Conservation (phyloP, 768 basidiomycete genomes). For the Agrocybe chaxingu region DNA sequence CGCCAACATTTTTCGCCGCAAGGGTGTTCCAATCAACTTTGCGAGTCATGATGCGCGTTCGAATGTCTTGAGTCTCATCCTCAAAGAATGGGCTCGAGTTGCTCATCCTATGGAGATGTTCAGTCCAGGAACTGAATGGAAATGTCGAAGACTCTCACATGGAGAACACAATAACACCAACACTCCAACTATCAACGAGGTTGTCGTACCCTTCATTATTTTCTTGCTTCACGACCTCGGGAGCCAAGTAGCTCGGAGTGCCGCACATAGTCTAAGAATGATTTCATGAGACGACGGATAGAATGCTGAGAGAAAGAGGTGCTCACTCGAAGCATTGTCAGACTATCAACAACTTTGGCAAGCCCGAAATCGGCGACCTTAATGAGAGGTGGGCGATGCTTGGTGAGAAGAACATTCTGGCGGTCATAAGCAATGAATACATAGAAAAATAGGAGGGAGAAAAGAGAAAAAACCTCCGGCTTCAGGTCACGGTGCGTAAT, state of each 20-base stretch:
- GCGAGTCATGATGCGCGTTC: slow-evolving; percentile 55
- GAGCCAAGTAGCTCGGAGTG: slow-evolving; percentile 91
- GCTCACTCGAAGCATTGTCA: slow-evolving; percentile 71
- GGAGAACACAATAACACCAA: slow-evolving; percentile 91
- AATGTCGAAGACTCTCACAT: slow-evolving; percentile 52
- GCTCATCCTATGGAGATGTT: slow-evolving; percentile 52
- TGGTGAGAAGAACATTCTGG: slow-evolving; percentile 86
- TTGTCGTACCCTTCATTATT: slow-evolving; percentile 75
- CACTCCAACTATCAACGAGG: slow-evolving; percentile 93
- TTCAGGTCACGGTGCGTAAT: slow-evolving; percentile 94
- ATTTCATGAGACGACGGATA: slow-evolving; percentile 3
- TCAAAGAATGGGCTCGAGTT: slow-evolving; percentile 81
- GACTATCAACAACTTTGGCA: slow-evolving; percentile 83
- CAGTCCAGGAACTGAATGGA: slow-evolving; percentile 6
- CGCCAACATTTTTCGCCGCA: slow-evolving; percentile 31
- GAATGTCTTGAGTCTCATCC: slow-evolving; percentile 61
- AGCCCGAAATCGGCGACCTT: slow-evolving; percentile 97
- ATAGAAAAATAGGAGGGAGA: not conserved
- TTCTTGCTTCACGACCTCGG: slow-evolving; percentile 78
- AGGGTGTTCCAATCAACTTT: slow-evolving; percentile 62
- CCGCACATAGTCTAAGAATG: slow-evolving; percentile 83
- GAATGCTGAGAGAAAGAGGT: not conserved
- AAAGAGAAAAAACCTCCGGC: slow-evolving; percentile 56
- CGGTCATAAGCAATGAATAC: not conserved
- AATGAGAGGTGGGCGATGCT: slow-evolving; percentile 60